Evolutionary conservation across 495 filamentous ascomycete genomes (phyloP).

Genomic region (Cercophora sp.): DNA sequence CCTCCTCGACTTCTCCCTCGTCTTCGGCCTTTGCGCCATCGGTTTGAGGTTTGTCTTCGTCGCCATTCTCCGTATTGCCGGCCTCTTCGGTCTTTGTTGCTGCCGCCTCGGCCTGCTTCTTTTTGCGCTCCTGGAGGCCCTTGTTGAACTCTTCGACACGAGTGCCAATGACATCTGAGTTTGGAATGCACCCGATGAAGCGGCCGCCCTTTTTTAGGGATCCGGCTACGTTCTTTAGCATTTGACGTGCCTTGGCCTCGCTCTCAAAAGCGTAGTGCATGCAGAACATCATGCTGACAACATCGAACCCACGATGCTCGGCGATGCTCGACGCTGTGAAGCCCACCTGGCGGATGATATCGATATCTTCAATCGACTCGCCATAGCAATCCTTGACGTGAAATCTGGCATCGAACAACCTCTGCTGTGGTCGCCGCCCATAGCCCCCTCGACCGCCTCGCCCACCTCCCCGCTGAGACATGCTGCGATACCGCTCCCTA

Average conservation of each 20-base stretch:
- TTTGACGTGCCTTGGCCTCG: constrained; percentile 79
- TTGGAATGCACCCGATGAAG: constrained; percentile 90
- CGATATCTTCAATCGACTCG: constrained; percentile 70
- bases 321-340: constrained; percentile 65
- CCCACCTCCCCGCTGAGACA: constrained; percentile 58
- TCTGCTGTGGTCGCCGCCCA: constrained; percentile 41
- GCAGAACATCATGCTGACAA: constrained; percentile 98
- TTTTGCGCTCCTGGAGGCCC: constrained; percentile 44
- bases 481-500: constrained; percentile 70
- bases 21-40: constrained; percentile 32
- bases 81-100: background rate
- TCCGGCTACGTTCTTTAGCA: constrained; percentile 90
- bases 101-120: constrained; percentile 33
- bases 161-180: constrained; percentile 77
- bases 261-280: constrained; percentile 98
- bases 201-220: constrained; percentile 87
- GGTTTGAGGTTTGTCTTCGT: too few relatives aligned
- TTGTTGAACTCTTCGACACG: constrained; percentile 60
- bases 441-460: constrained; percentile 53
- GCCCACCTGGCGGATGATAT: constrained; percentile 75
- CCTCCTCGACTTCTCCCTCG: constrained; percentile 22
- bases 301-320: constrained; percentile 75
- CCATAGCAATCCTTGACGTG: constrained; percentile 85
- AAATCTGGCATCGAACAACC: constrained; percentile 79
- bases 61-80: background rate